These are phyloP conservation scores for Thalassiosira livingstoniorum DNA, from an alignment of 352 stramenopile species.

Conservation along the genomic window DNA sequence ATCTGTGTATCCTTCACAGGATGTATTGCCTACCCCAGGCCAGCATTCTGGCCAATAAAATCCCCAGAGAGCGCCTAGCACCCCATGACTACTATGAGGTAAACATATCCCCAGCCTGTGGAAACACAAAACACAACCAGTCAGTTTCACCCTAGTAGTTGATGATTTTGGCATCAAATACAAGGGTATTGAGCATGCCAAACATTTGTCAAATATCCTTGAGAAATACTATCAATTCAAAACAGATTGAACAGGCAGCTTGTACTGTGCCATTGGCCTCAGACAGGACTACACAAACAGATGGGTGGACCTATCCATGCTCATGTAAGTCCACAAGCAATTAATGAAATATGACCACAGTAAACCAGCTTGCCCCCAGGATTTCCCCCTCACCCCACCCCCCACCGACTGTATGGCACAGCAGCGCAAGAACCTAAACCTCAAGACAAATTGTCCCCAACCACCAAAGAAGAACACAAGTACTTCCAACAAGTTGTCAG, in stretches of 20 bases:
- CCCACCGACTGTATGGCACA: too few species aligned
- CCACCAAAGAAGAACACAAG: background rate
- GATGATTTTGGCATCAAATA: background rate
- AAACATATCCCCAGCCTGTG: too few species aligned
- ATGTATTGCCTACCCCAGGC: too few species aligned
- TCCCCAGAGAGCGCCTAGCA: background rate
- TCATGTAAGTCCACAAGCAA: constrained; percentile 9
- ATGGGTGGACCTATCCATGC: constrained; percentile 26
- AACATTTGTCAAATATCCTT: constrained; percentile 17
- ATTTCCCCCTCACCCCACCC: too few species aligned
- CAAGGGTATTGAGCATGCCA: constrained; percentile 1
- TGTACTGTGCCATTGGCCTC: background rate
- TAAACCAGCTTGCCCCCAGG: too few species aligned
- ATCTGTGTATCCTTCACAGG: too few species aligned
- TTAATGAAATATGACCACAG: constrained; percentile 18
- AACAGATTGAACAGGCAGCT: background rate
- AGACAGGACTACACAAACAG: constrained; percentile 22
- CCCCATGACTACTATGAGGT: background rate
- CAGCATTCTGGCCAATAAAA: background rate
- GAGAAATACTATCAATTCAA: background rate
- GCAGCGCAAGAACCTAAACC: constrained; percentile 12
- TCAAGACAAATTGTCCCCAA: background rate
- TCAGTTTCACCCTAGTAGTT: background rate
- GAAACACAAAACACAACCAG: background rate
- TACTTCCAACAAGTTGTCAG: constrained; percentile 15